A percentile compares a stretch with the other conserved stretches of the same genome.
Evolutionary conservation across 2,329 filamentous ascomycete genomes (phyloP).

Genomic region (Clarireedia paspali): DNA sequence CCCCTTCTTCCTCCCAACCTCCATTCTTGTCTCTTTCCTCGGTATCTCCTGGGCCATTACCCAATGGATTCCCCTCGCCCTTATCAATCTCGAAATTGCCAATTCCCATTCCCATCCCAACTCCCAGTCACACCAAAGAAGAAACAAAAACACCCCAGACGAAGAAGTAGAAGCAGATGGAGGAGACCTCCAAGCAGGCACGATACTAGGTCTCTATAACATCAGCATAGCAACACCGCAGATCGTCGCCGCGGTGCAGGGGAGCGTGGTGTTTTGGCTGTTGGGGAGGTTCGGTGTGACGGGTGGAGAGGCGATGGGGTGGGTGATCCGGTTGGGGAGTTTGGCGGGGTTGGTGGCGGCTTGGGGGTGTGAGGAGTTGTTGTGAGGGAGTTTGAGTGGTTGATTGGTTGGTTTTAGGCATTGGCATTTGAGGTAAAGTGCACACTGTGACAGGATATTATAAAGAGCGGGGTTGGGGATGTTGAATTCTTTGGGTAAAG

Average conservation of each 20-base stretch:
- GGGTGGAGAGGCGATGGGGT: constrained; percentile 6
- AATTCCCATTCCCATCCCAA: background rate
- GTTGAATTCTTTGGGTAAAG: too few relatives aligned
- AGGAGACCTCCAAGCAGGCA: constrained; percentile 2
- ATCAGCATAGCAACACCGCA: constrained; percentile 11
- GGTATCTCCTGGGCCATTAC: constrained; percentile 9
- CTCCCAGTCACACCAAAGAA: background rate
- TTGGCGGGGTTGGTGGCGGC: background rate
- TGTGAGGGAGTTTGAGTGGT: too few relatives aligned
- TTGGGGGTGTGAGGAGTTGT: background rate
- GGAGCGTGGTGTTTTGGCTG: constrained; percentile 3
- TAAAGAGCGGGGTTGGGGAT: too few relatives aligned
- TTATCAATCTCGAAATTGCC: constrained; percentile 8
- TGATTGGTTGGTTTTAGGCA: too few relatives aligned
- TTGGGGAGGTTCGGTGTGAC: background rate
- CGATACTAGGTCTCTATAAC: constrained; percentile 8
- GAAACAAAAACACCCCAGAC: background rate
- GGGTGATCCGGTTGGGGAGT: constrained; percentile 5
- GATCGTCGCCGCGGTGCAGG: constrained; percentile 3
- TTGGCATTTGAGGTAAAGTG: too few relatives aligned
- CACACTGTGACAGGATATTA: too few relatives aligned
- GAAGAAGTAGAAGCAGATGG: too few relatives aligned
- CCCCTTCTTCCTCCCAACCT: background rate
- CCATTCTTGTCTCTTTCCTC: constrained; percentile 1
- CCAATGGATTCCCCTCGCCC: constrained; percentile 7